Conservation (phyloP, 306 rosid species). For the Gillenia trifoliata region DNA sequence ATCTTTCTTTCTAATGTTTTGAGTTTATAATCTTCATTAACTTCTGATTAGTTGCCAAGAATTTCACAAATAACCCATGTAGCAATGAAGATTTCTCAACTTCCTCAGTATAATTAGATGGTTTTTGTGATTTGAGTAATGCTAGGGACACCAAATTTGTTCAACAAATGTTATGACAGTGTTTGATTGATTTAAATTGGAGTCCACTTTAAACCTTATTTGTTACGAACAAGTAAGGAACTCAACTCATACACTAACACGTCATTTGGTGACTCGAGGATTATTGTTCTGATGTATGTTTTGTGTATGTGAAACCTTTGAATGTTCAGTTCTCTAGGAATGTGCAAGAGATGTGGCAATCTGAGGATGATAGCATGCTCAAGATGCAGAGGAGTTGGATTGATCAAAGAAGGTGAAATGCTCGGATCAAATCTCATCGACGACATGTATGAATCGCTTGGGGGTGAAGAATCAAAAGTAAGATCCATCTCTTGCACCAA, state of each 20-base stretch:
- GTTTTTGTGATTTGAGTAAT: no score
- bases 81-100: background rate
- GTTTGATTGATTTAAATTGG: no score
- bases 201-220: background rate
- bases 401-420: conserved; percentile 51
- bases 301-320: background rate
- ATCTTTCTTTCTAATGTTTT: background rate
- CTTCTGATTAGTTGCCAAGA: background rate
- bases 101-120: background rate
- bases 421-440: conserved; percentile 33
- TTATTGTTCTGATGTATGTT: background rate
- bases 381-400: conserved; percentile 66
- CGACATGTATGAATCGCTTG: conserved; percentile 46
- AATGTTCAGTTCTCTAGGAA: conserved; percentile 57
- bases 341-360: conserved; percentile 88
- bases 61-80: background rate
- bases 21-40: background rate
- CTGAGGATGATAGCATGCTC: conserved; percentile 69
- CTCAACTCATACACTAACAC: background rate
- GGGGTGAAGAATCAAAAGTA: conserved; percentile 29
- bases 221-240: background rate
- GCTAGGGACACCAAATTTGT: no score
- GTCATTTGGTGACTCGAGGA: background rate
- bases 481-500: conserved; percentile 45
- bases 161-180: background rate